A percentile compares a stretch with the other conserved stretches of the same genome.
Evolutionary conservation across 2,329 filamentous ascomycete genomes (phyloP).

Genomic region (Neopestalotiopsis sp.): DNA sequence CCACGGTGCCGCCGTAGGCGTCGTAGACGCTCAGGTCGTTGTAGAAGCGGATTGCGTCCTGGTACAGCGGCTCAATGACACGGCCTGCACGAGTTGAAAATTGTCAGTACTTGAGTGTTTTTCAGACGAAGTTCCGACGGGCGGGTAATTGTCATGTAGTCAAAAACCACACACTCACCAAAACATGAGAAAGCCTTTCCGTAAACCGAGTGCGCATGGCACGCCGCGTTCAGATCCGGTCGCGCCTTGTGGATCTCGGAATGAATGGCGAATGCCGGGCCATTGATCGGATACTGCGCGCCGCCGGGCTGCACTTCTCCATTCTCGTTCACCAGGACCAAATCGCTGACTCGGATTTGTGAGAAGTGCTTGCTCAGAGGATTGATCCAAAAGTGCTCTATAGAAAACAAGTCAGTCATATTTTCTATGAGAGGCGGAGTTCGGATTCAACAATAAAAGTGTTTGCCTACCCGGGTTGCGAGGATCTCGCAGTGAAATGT

Average conservation of each 20-base stretch:
- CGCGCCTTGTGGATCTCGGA: constrained; percentile 62
- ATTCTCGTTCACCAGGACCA: constrained; percentile 19
- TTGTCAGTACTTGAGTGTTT: too few relatives aligned
- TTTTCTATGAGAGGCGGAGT: too few relatives aligned
- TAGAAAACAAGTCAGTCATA: background rate
- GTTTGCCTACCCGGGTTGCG: constrained; percentile 1
- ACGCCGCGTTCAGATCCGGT: constrained; percentile 62
- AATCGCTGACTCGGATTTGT: constrained; percentile 18
- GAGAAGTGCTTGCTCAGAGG: constrained; percentile 19
- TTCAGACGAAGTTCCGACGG: too few relatives aligned
- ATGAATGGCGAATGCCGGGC: constrained; percentile 63
- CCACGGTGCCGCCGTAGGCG: constrained; percentile 39
- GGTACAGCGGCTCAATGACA: constrained; percentile 62
- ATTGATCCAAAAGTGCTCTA: constrained; percentile 18
- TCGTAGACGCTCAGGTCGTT: constrained; percentile 42
- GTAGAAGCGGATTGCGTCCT: constrained; percentile 60
- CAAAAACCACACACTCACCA: constrained; percentile 26
- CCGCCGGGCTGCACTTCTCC: constrained; percentile 14
- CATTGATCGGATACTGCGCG: constrained; percentile 16
- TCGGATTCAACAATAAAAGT: background rate
- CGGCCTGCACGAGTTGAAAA: constrained; percentile 34
- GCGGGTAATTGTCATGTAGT: too few relatives aligned
- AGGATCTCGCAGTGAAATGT: constrained; percentile 14
- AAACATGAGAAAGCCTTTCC: constrained; percentile 63
- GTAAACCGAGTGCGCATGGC: constrained; percentile 62